Percentiles rank a stretch among this genome's conserved stretches.
These are phyloP conservation scores for Geosmithia flava DNA, from an alignment of 2,329 filamentous ascomycete species.

Conservation along the genomic window DNA sequence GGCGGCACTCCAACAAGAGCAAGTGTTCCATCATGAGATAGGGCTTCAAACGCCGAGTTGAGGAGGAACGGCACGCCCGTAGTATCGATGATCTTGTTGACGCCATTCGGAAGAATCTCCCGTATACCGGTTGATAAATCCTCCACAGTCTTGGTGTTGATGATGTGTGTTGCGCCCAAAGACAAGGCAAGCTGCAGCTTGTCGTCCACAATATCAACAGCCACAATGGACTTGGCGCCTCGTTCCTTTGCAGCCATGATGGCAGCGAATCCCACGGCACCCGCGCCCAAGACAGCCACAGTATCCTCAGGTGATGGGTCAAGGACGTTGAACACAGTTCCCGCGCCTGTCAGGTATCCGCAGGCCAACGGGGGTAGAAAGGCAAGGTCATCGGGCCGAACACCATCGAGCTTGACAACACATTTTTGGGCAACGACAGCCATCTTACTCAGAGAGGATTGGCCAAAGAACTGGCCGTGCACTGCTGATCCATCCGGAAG, in stretches of 20 bases:
- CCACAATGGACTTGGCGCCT: conserved; percentile 14
- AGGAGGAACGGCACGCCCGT: conserved; percentile 10
- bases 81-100: conserved; percentile 14
- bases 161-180: conserved; percentile 19
- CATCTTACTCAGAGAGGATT: conserved; percentile 17
- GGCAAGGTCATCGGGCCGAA: conserved; percentile 9
- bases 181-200: conserved; percentile 15
- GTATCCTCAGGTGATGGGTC: conserved; percentile 10
- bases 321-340: conserved; percentile 19
- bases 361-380: conserved; percentile 16
- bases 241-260: conserved; percentile 17
- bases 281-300: conserved; percentile 19
- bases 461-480: conserved; percentile 19
- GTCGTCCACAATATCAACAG: conserved; percentile 13
- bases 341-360: conserved; percentile 22
- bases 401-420: conserved; percentile 12
- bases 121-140: conserved; percentile 13
- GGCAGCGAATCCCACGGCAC: conserved; percentile 19
- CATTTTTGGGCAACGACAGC: conserved; percentile 15
- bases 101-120: conserved; percentile 9
- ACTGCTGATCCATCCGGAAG: conserved; percentile 4
- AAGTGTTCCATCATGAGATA: conserved; percentile 12
- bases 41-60: conserved; percentile 7
- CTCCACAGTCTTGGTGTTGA: conserved; percentile 9
- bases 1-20: conserved; percentile 14